Evolutionary conservation across 331 rosid genomes (phyloP), one percentile per base, ranked within the genome.

Genomic region (Prunus yedoensis): DNA sequence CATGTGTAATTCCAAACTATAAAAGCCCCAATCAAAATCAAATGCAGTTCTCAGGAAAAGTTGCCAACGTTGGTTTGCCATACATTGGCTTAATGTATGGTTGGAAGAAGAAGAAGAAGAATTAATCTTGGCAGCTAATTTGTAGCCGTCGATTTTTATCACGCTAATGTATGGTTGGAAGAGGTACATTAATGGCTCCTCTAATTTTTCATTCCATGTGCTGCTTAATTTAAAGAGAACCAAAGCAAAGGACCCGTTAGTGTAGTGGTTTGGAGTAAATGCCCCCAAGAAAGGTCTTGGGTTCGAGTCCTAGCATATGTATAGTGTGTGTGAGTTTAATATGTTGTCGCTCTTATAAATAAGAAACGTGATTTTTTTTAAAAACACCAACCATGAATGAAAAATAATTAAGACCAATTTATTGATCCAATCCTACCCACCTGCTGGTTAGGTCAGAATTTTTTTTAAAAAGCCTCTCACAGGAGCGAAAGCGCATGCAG

Each of bases 141-240:
- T 68, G 68, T 73, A 25, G 56, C 16, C 51, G 12, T 79, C 77
- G 8, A 68, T 71, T 50, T 35, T 57, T 59, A 43, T 70, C 79
- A 52, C 79, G 32, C 43, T 16, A 66, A 51, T 38, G 47, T 12
- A 63, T 32, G 38, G 52, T 3, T 10, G 13, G 52, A 12, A 49
- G 17, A 68, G 30, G 3, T 50, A 49, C 79, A 80, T 82, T 70
- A 41, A 80, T 45, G 67, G 54, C 60, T 67, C 58, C 58, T 59
- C 81, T 25, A 77, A 74, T 74, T 77, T 70, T 78, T 43, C 76
- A 66, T 70, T 82, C 73, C 77, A 15, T 6, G 21, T 53, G 25
- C 54, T 46, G 47, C 70, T 5, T 69, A 60, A 66, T 52, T 84
- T 81, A 10, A 77, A 65, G 51, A 66, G 51, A 60, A 66, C 60